Conservation (phyloP, 306 rosid species). For the Oxytropis ochrocephala region DNA sequence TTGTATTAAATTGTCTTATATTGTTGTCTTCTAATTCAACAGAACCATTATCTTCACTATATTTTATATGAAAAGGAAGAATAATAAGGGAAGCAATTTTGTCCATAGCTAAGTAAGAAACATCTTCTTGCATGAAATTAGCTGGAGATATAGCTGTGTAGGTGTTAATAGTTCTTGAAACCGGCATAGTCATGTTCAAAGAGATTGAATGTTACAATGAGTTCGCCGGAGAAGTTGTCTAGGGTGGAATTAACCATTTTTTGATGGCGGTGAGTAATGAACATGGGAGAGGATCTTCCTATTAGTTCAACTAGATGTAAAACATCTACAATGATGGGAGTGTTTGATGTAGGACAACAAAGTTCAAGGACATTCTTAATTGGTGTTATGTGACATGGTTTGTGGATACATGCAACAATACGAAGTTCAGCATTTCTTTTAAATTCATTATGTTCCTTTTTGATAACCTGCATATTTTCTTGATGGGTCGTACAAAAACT, state of each 20-base stretch:
- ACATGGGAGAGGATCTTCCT: not conserved
- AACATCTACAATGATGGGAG: not conserved
- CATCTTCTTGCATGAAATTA: not conserved
- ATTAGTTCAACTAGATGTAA: not conserved
- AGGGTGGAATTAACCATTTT: not conserved
- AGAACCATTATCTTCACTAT: not conserved
- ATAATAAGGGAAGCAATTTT: not conserved
- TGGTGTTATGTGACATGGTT: not conserved
- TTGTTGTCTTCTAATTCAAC: not conserved
- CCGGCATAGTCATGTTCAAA: not conserved
- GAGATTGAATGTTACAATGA: not conserved
- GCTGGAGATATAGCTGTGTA: not conserved
- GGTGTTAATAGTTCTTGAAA: not conserved
- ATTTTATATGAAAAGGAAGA: not conserved
- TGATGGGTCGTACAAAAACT: not conserved
- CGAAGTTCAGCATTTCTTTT: not conserved
- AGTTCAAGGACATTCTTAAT: not conserved
- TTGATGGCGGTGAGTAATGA: not conserved
- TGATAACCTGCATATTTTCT: constrained; percentile 9
- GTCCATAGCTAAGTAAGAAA: not conserved
- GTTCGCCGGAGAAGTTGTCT: not conserved
- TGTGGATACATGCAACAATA: not conserved
- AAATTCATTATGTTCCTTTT: not conserved
- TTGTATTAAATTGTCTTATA: not conserved
- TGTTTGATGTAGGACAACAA: not conserved